Base-by-base conservation (phyloP, 805 yeast genomes). In the Isabelozyma pseudorhagii region DNA sequence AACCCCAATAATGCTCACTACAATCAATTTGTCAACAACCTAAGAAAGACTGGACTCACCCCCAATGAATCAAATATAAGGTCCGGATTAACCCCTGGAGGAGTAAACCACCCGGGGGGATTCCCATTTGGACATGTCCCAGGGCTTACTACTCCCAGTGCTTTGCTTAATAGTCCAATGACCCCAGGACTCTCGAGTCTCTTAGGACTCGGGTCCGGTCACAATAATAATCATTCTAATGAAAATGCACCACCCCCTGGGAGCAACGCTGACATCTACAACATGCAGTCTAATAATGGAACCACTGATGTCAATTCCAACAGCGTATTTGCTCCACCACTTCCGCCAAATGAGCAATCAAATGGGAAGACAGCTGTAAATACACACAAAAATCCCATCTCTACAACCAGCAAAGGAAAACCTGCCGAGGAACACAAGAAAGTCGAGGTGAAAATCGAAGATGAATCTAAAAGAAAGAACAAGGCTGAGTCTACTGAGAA, bases 31-130 rank as follows among this genome's bases (percentile, higher is more conserved):
- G 54, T 64, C 11, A 50, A 55, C 48, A 63, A 59, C 53, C 61
- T 71, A 46, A 61, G 74, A 38, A 72, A 81, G 52, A 64, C 88
- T 0, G 93, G 90, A 0, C 70, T 89, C 43, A 85, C 91, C 0
- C 94, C 94, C 3, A 87, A 84, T 63, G 96, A 88, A 61, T 80
- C 89, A 5, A 78, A 83, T 45, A 56, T 89, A 45, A 75, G 96
- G 55, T 74, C 88, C 0, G 93, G 94, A 0, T 63, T 85, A 27
- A 84, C 92, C 0, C 92, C 92, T 0, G 88, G 84, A 1, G 68
- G 61, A 1, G 50, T 62, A 34, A 60, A 53, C 46, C 63, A 54
- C 11, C 52, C 53, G 7, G 59, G 60, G 13, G 46, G 47, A 18
- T n/a, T 66, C 68, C 62, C 75, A 49, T 63, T 68, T 38, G 67